Evolutionary conservation across 2,329 filamentous ascomycete genomes (phyloP), one percentile per base, ranked within the genome.

Genomic region (Pseudovirgaria hyperparasitica): DNA sequence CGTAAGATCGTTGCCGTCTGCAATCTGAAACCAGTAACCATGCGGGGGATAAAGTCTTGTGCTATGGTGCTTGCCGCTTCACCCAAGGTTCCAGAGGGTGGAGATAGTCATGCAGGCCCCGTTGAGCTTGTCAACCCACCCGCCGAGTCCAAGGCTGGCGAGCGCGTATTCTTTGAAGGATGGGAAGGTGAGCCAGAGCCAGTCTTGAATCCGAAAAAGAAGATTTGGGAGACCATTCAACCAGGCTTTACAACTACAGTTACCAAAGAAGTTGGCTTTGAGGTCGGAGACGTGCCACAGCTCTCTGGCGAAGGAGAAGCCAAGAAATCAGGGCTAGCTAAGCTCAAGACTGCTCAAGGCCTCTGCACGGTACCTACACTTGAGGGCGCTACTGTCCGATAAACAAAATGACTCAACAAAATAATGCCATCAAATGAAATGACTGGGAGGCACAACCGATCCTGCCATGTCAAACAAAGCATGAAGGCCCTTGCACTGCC

Each of bases 21-120:
- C 67, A 98, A 98, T 60, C 72, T 98, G 42, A 98, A 98, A 69
- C 90, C 90, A 26, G 90, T 96, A 55, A 98, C 92, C 57, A 98
- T 98, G 90, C 82, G 90, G 38, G 90, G 90, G 40, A 70, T 82
- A 52, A 79, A 79, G 52, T 79, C 69, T 17, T 66, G 59, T 29
- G 78, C 86, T 47, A 96, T 98, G 90, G 90, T 98, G 10, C 71
- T 98, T 20, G 90, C 90, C 7, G 90, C 90, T 3, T 93, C 84
- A 11, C 90, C 87, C n/a, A 67, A 69, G 33, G 55, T 81, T 25
- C 75, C 76, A 47, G 81, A 87, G 47, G 87, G 85, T 23, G 86
- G 85, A 49, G 78, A 71, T 25, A 77, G 82, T 49, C 73, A 87
- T 53, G 84, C 93, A 63, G 84, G 76, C 38, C 84, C 86, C 18